phyloP scores from a whole-genome alignment of 192 early-diverging fungal genomes.

The Jimgerdemannia lactiflua region DNA sequence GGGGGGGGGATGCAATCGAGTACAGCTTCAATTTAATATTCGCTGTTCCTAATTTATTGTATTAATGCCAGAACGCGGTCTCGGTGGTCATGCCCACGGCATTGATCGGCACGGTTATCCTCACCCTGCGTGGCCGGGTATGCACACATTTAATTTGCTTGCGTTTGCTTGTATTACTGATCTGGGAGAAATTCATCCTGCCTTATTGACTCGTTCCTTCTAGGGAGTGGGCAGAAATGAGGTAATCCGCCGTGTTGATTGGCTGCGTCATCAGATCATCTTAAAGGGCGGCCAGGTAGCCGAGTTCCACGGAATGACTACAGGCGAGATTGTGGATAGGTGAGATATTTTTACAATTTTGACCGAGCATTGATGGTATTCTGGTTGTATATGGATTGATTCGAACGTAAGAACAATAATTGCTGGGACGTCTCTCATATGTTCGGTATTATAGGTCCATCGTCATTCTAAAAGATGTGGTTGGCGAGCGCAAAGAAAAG shows the following conservation, averaged over 20 bases:
- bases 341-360: constrained; percentile 10
- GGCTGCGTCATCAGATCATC: constrained; percentile 61
- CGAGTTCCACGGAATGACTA: constrained; percentile 72
- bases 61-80: constrained; percentile 55
- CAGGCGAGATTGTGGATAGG: constrained; percentile 72
- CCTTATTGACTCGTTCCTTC: background rate
- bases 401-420: background rate
- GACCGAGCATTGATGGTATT: no score
- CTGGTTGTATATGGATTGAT: background rate
- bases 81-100: constrained; percentile 86
- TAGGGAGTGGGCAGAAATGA: constrained; percentile 61
- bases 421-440: background rate
- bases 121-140: constrained; percentile 80
- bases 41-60: constrained; percentile 23
- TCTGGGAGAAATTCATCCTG: background rate
- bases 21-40: no score
- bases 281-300: constrained; percentile 74
- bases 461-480: constrained; percentile 66
- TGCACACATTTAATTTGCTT: constrained; percentile 16
- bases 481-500: constrained; percentile 68
- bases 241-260: constrained; percentile 74
- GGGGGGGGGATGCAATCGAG: background rate
- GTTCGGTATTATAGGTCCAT: constrained; percentile 43
- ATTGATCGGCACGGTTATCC: constrained; percentile 73
- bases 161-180: background rate